Percentiles rank a stretch among this genome's conserved stretches.
Conservation (phyloP, 1,284 basidiomycete species). For the Vanrija pseudolonga region DNA sequence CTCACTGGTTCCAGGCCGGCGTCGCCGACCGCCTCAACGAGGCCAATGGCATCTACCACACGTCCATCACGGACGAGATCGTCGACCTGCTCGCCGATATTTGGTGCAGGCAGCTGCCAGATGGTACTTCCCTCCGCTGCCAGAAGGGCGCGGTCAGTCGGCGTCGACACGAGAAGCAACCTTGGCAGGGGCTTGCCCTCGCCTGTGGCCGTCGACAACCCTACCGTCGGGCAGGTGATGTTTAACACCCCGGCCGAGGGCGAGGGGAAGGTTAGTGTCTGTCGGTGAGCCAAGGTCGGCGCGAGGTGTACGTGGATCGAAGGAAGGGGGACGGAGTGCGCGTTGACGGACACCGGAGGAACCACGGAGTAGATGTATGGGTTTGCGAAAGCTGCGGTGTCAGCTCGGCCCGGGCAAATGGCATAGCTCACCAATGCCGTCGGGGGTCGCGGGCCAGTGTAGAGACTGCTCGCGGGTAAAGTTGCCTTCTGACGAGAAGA, state of each 20-base stretch:
- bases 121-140: constrained; percentile 67
- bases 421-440: constrained; percentile 64
- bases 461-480: constrained; percentile 59
- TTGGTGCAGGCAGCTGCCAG: constrained; percentile 68
- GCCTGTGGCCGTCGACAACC: neutral
- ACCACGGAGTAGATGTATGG: constrained; percentile 81
- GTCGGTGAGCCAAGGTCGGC: constrained; percentile 62
- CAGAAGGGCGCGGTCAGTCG: constrained; percentile 63
- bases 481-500: constrained; percentile 68
- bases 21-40: constrained; percentile 66
- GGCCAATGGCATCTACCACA: constrained; percentile 74
- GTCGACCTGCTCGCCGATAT: constrained; percentile 78
- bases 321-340: constrained; percentile 50
- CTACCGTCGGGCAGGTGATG: constrained; percentile 4
- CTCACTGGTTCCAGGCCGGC: constrained; percentile 65
- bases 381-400: constrained; percentile 62
- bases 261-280: constrained; percentile 62
- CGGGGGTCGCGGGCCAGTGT: constrained; percentile 75
- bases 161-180: constrained; percentile 64
- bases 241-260: constrained; percentile 25
- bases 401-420: neutral
- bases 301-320: constrained; percentile 75
- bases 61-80: constrained; percentile 69
- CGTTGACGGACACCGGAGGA: constrained; percentile 49
- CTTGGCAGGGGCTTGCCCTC: constrained; percentile 1